phyloP scores from a whole-genome alignment of 1,284 basidiomycete genomes.

The Tremellales sp. region DNA sequence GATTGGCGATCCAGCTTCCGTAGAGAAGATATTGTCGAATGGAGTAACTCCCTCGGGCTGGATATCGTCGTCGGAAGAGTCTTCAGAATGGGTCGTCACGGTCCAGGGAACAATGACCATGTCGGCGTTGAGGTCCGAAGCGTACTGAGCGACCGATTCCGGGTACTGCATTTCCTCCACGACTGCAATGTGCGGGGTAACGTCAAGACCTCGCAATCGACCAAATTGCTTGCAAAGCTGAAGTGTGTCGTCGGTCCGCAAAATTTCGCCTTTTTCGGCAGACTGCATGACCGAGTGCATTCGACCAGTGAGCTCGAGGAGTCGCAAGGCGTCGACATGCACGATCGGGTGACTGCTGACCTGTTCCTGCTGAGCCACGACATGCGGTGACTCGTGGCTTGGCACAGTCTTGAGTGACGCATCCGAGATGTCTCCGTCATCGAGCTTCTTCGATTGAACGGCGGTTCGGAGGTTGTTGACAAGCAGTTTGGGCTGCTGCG shows the following conservation, averaged over 20 bases:
- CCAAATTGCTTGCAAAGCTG: constrained; percentile 74
- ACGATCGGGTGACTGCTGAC: not conserved
- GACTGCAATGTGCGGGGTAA: constrained; percentile 60
- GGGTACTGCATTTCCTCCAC: constrained; percentile 70
- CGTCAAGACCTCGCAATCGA: constrained; percentile 63
- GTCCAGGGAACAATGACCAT: constrained; percentile 82
- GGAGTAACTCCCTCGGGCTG: constrained; percentile 15
- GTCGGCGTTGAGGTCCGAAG: constrained; percentile 58
- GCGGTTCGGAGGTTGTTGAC: constrained; percentile 6
- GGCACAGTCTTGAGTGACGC: constrained; percentile 5
- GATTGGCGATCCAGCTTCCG: constrained; percentile 47
- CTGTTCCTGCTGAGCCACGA: not conserved
- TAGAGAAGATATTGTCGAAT: constrained; percentile 42
- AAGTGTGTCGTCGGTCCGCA: constrained; percentile 71
- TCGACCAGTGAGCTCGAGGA: constrained; percentile 83
- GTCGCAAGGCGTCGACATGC: constrained; percentile 66
- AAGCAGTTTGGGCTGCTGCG: constrained; percentile 47
- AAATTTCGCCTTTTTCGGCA: constrained; percentile 62
- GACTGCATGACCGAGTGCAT: constrained; percentile 81
- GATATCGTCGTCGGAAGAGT: constrained; percentile 52
- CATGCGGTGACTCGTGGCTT: not conserved
- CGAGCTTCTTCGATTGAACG: constrained; percentile 6
- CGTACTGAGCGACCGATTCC: constrained; percentile 63
- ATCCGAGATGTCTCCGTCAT: constrained; percentile 13
- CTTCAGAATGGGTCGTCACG: constrained; percentile 18